phyloP scores from a whole-genome alignment of 129 eudicot species.

The Silybum marianum region DNA sequence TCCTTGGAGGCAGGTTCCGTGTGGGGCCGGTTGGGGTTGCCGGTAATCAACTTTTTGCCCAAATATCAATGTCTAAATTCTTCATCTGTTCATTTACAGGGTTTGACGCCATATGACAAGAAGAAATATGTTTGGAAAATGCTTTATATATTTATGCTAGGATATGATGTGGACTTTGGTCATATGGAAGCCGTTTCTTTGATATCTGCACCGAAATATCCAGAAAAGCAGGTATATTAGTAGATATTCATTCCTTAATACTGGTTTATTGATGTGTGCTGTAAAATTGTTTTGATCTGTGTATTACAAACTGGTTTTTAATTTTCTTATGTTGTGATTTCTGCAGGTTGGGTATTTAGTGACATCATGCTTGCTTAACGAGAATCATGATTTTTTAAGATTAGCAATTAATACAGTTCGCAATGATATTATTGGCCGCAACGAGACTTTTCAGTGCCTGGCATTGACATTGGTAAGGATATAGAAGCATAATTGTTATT shows the following conservation, averaged over 20 bases:
- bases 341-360: conserved; percentile 96
- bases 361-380: conserved; percentile 91
- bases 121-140: conserved; percentile 99
- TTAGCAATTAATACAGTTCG: conserved; percentile 97
- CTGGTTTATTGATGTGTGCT: conserved; percentile 9
- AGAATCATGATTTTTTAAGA: conserved; percentile 94
- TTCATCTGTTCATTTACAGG: conserved; percentile 41
- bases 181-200: conserved; percentile 99
- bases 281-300: background rate
- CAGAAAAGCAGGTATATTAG: conserved; percentile 89
- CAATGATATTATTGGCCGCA: conserved; percentile 96
- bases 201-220: conserved; percentile 97
- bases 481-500: conserved; percentile 8
- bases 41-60: too few species aligned
- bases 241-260: conserved; percentile 5
- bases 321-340: conserved; percentile 9
- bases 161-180: conserved; percentile 99
- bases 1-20: too few species aligned
- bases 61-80: background rate
- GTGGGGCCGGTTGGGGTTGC: too few species aligned
- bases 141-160: conserved; percentile 95
- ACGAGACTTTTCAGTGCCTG: conserved; percentile 96
- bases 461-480: conserved; percentile 90
- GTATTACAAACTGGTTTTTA: background rate
- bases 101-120: conserved; percentile 83